phyloP scores from a whole-genome alignment of 352 stramenopile species.

The Globisporangium carolinianum region DNA sequence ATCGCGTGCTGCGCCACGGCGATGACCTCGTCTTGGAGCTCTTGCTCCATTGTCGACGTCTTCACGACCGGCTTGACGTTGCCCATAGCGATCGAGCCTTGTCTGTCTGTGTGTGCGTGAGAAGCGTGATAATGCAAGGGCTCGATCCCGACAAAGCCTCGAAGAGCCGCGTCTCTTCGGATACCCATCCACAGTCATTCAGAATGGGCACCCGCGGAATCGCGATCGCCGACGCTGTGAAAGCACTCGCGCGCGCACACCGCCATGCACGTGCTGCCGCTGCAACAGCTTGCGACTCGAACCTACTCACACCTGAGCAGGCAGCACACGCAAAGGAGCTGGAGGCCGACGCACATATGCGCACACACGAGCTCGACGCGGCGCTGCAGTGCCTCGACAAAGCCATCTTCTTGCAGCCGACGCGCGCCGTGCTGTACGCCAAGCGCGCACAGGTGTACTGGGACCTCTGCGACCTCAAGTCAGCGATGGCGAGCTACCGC shows the following conservation, averaged over 20 bases:
- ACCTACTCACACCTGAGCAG: conserved; percentile 38
- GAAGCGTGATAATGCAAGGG: neutral
- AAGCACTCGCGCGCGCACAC: neutral
- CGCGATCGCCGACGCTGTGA: neutral
- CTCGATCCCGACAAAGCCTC: too few relatives aligned
- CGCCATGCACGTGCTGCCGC: neutral
- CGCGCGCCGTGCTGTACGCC: conserved; percentile 42
- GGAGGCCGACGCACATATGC: conserved; percentile 33
- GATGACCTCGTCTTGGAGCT: conserved; percentile 82
- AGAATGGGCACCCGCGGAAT: neutral
- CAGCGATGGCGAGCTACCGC: conserved; percentile 71
- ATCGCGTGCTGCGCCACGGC: conserved; percentile 72
- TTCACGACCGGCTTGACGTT: conserved; percentile 83
- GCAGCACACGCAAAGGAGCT: conserved; percentile 38
- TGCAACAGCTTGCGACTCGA: conserved; percentile 10
- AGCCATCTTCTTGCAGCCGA: conserved; percentile 63
- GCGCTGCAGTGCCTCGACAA: conserved; percentile 62
- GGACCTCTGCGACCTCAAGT: conserved; percentile 72
- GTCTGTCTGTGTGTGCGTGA: conserved; percentile 1
- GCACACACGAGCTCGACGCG: conserved; percentile 27
- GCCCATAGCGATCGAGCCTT: conserved; percentile 8
- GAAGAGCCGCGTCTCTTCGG: neutral
- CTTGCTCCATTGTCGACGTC: conserved; percentile 83
- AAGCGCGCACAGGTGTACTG: conserved; percentile 68
- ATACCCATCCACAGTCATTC: too few relatives aligned